Conservation (phyloP, 78 protist genomes). For the Dictyostelium firmibasis region DNA sequence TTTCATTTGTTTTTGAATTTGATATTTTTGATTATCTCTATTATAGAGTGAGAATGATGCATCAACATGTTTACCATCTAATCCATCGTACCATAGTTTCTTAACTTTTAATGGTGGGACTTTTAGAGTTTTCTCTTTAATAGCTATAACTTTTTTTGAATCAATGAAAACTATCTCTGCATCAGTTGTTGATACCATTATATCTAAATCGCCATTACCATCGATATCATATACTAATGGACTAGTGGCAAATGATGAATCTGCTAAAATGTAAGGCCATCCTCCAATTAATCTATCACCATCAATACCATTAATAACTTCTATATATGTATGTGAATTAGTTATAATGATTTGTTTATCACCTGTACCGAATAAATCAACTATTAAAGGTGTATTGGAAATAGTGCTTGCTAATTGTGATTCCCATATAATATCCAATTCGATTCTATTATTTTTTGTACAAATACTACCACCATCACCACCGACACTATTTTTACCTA, state of each 20-base stretch:
- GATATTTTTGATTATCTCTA: conserved; percentile 6
- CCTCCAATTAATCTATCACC: conserved; percentile 69
- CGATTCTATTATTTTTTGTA: neutral
- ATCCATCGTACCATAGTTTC: conserved; percentile 76
- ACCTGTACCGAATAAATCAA: conserved; percentile 10
- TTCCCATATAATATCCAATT: conserved; percentile 19
- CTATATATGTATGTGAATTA: conserved; percentile 5
- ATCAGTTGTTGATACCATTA: conserved; percentile 86
- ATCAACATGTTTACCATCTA: conserved; percentile 57
- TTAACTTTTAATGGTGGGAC: conserved; percentile 85
- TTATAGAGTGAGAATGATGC: conserved; percentile 54
- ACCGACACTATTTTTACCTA: neutral
- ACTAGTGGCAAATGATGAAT: conserved; percentile 42
- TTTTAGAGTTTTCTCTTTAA: conserved; percentile 22
- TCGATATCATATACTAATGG: conserved; percentile 80
- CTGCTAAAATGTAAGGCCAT: conserved; percentile 75
- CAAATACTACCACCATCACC: neutral
- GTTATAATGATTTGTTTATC: conserved; percentile 7
- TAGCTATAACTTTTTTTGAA: conserved; percentile 21
- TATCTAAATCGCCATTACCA: conserved; percentile 84
- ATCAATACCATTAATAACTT: conserved; percentile 8
- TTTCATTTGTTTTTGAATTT: neutral
- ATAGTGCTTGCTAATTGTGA: neutral
- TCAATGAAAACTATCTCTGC: conserved; percentile 79
- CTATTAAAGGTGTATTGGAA: conserved; percentile 26